Evolutionary conservation across 306 rosid genomes (phyloP).

Genomic region (Lablab purpureus): DNA sequence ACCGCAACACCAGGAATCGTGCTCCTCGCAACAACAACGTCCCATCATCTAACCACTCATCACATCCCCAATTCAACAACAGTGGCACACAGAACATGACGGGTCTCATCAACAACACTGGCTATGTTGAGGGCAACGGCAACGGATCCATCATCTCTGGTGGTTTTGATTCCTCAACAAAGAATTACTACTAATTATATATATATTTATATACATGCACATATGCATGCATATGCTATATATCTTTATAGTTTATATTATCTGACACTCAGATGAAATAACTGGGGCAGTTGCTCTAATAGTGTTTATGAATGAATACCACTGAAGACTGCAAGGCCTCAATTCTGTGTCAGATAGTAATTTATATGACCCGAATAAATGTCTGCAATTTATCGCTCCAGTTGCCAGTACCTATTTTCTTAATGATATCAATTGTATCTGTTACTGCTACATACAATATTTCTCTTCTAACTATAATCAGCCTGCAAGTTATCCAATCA

Average conservation of each 20-base stretch:
- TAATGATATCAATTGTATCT: too few relatives aligned
- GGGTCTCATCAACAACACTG: conserved; percentile 48
- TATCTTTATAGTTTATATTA: background rate
- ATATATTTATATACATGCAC: too few relatives aligned
- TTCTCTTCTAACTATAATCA: too few relatives aligned
- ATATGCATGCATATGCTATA: background rate
- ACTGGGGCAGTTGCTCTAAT: background rate
- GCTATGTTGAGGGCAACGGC: conserved; percentile 41
- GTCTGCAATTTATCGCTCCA: background rate
- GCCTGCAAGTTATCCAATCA: too few relatives aligned
- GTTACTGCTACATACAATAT: too few relatives aligned
- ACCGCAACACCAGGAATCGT: background rate
- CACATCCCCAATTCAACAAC: background rate
- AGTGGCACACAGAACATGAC: conserved; percentile 34
- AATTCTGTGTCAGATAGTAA: background rate
- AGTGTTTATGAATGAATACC: background rate
- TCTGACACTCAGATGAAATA: background rate
- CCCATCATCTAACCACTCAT: too few relatives aligned
- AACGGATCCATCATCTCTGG: conserved; percentile 47
- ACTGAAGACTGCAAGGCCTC: background rate
- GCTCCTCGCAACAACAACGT: background rate
- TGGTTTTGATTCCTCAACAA: conserved; percentile 39
- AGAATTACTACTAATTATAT: background rate
- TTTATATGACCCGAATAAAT: background rate
- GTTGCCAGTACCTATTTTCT: background rate